Conservation (phyloP, 176 grass and related monocot genomes). For the Areca catechu region DNA sequence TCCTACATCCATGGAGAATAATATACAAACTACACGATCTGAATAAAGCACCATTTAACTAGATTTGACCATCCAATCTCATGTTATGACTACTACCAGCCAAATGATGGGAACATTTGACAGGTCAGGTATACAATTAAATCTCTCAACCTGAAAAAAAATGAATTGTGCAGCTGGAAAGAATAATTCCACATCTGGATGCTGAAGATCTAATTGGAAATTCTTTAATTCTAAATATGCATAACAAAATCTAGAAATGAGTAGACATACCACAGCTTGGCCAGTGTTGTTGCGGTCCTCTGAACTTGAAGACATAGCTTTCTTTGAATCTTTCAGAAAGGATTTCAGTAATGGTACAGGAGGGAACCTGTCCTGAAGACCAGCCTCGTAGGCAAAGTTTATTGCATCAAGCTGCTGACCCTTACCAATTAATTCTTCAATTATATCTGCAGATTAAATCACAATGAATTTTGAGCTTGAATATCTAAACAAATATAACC, state of each 20-base stretch:
- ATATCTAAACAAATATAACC: no score
- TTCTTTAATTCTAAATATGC: no score
- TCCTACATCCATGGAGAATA: not conserved
- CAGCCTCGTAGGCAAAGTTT: slow-evolving; percentile 81
- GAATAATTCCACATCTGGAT: no score
- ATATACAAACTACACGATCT: not conserved
- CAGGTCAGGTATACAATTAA: no score
- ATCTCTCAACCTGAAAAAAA: no score
- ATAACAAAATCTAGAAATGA: not conserved
- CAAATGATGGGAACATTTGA: no score
- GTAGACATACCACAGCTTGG: slow-evolving; percentile 44
- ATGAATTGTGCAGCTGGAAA: not conserved
- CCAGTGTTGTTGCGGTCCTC: slow-evolving; percentile 39
- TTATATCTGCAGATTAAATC: slow-evolving; percentile 48
- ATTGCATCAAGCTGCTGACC: slow-evolving; percentile 88
- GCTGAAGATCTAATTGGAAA: no score
- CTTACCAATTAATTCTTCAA: slow-evolving; percentile 73
- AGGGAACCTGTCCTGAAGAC: slow-evolving; percentile 68
- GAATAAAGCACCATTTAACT: no score
- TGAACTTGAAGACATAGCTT: slow-evolving; percentile 23
- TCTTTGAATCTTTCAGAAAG: slow-evolving; percentile 69
- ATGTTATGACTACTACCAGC: no score
- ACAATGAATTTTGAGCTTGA: no score
- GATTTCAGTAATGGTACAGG: slow-evolving; percentile 78
- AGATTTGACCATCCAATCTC: no score